Evolutionary conservation across 306 rosid genomes (phyloP).

Genomic region (Prunus mira): DNA sequence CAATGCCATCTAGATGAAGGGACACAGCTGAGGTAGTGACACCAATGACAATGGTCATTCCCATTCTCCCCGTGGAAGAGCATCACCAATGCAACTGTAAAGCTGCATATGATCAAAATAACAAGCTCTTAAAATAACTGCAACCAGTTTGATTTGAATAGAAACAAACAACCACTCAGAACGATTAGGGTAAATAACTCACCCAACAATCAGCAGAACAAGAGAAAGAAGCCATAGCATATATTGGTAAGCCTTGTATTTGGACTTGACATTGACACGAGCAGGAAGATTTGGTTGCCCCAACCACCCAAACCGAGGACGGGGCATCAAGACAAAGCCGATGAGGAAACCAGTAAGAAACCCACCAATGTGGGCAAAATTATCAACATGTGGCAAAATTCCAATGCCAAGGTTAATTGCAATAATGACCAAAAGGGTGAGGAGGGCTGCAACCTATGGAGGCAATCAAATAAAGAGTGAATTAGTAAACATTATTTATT

Average conservation of each 20-base stretch:
- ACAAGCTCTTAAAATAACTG: background rate
- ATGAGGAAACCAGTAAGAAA: slow-evolving; percentile 68
- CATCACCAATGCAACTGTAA: slow-evolving; percentile 53
- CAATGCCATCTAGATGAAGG: slow-evolving; percentile 77
- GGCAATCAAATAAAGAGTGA: slow-evolving; percentile 5
- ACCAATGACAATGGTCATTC: slow-evolving; percentile 72
- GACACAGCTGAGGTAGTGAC: slow-evolving; percentile 65
- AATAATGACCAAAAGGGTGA: slow-evolving; percentile 61
- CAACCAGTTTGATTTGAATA: background rate
- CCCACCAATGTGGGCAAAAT: slow-evolving; percentile 89
- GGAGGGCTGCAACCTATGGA: slow-evolving; percentile 63
- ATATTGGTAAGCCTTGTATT: slow-evolving; percentile 70
- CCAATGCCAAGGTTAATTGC: slow-evolving; percentile 76
- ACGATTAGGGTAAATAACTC: slow-evolving; percentile 18
- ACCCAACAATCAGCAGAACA: slow-evolving; percentile 61
- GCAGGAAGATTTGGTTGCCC: slow-evolving; percentile 46
- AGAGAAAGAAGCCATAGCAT: slow-evolving; percentile 55
- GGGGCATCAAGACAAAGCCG: slow-evolving; percentile 74
- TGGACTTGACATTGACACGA: slow-evolving; percentile 48
- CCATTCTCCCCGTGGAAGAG: slow-evolving; percentile 58
- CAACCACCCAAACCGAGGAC: slow-evolving; percentile 70
- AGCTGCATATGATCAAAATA: slow-evolving; percentile 34
- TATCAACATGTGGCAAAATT: slow-evolving; percentile 75
- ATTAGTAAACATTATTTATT: background rate
- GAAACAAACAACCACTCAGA: background rate